These are phyloP conservation scores for Labyrinthula sp. DNA, from an alignment of 352 stramenopile genomes.

Conservation along the genomic window DNA sequence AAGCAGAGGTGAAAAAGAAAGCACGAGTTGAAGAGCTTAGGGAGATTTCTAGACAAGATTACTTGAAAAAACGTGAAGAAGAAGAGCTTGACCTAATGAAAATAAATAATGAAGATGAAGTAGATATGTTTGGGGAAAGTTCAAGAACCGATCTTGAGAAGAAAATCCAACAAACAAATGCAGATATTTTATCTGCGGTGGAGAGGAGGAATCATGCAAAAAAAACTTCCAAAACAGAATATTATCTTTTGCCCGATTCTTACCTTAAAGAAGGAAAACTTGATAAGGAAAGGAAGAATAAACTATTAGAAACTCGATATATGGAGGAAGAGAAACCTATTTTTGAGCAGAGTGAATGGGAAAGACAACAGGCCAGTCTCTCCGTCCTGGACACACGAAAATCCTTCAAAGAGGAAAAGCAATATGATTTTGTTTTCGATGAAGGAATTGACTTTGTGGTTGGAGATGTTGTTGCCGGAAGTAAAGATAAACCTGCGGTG, in stretches of 20 bases:
- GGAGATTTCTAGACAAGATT: conserved; percentile 58
- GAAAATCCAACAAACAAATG: conserved; percentile 30
- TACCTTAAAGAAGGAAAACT: conserved; percentile 73
- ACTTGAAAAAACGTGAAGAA: conserved; percentile 88
- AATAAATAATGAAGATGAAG: conserved; percentile 51
- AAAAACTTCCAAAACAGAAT: conserved; percentile 11
- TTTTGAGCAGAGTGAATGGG: conserved; percentile 92
- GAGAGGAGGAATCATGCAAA: conserved; percentile 52
- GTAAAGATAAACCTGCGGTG: conserved; percentile 30
- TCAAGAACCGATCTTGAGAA: conserved; percentile 32
- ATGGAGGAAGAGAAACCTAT: conserved; percentile 56
- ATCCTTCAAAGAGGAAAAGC: conserved; percentile 34
- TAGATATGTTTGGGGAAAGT: conserved; percentile 39
- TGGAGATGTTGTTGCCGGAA: conserved; percentile 42
- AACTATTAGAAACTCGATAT: conserved; percentile 46
- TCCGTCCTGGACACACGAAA: conserved; percentile 46
- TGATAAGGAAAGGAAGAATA: conserved; percentile 11
- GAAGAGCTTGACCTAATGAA: conserved; percentile 82
- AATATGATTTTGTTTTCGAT: conserved; percentile 91
- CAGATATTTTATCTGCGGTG: conserved; percentile 52
- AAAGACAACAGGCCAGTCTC: conserved; percentile 76
- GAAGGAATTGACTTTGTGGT: conserved; percentile 98
- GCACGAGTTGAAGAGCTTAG: conserved; percentile 49
- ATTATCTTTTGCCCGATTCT: conserved; percentile 56
- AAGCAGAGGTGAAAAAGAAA: conserved; percentile 32